These are phyloP conservation scores for Monosporascus sp. DNA, from an alignment of 2,329 filamentous ascomycete species.

Conservation along the genomic window DNA sequence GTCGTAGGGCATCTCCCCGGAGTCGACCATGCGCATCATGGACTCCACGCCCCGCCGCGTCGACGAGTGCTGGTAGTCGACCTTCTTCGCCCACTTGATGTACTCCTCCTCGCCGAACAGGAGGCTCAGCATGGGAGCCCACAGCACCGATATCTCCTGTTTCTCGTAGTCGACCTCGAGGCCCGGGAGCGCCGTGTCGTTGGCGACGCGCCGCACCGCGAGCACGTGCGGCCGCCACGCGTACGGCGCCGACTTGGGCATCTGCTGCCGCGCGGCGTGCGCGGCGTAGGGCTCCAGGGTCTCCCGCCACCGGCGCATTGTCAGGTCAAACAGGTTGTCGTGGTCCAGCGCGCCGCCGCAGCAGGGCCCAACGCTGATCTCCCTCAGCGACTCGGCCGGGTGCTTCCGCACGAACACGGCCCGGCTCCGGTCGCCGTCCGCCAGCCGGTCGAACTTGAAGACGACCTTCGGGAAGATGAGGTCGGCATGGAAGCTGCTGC, in stretches of 20 bases:
- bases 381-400: neutral
- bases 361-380: neutral
- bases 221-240: constrained; percentile 5
- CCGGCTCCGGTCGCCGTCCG: neutral
- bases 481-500: neutral
- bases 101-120: constrained; percentile 12
- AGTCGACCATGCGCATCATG: constrained; percentile 1
- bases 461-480: neutral
- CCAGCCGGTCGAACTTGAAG: neutral
- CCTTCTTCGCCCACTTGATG: constrained; percentile 7
- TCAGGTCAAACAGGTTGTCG: neutral
- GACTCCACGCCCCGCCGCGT: neutral
- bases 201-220: constrained; percentile 6
- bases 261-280: neutral
- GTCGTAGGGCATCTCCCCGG: constrained; percentile 1
- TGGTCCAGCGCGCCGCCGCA: neutral
- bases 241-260: neutral
- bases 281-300: constrained; percentile 2
- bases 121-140: constrained; percentile 8
- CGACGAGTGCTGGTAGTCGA: constrained; percentile 2
- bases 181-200: constrained; percentile 11
- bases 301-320: constrained; percentile 4
- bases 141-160: constrained; percentile 6
- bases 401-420: constrained; percentile 1
- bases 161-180: constrained; percentile 3